Conservation (phyloP, 2,329 filamentous ascomycete genomes). For the Pseudogymnoascus sp. region DNA sequence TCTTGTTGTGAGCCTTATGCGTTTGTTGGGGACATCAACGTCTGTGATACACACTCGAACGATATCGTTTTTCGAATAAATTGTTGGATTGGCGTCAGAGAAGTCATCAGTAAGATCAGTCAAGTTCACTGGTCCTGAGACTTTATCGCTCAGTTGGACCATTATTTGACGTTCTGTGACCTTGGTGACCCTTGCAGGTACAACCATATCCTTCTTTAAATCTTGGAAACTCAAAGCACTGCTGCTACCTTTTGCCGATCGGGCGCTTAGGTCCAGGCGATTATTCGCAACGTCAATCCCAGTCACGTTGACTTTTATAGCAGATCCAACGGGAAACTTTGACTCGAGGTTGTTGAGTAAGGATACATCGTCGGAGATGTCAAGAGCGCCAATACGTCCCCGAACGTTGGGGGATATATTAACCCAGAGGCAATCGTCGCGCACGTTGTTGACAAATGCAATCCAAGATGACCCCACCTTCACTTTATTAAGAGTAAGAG, state of each 20-base stretch:
- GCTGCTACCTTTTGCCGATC: constrained; percentile 48
- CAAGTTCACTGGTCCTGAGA: constrained; percentile 74
- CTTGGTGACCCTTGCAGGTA: constrained; percentile 80
- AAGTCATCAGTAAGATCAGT: constrained; percentile 85
- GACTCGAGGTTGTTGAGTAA: constrained; percentile 66
- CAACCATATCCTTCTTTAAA: constrained; percentile 69
- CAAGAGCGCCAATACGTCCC: constrained; percentile 73
- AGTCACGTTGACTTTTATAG: constrained; percentile 72
- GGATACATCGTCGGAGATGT: constrained; percentile 81
- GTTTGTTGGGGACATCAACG: constrained; percentile 78
- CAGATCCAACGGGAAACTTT: constrained; percentile 87
- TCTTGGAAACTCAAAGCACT: constrained; percentile 59
- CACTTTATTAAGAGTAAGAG: constrained; percentile 66
- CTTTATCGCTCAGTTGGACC: constrained; percentile 72
- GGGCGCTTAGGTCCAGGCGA: constrained; percentile 76
- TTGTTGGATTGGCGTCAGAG: constrained; percentile 66
- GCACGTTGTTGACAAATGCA: constrained; percentile 87
- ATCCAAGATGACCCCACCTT: constrained; percentile 64
- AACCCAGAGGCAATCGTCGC: constrained; percentile 76
- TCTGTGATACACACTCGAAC: constrained; percentile 79
- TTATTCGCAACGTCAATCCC: constrained; percentile 65
- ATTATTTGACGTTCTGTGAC: constrained; percentile 75
- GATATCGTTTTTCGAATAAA: constrained; percentile 76
- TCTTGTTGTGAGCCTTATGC: constrained; percentile 70
- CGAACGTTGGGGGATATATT: constrained; percentile 83